Evolutionary conservation across 306 rosid genomes (phyloP).

Genomic region (Rubus parviflorus): DNA sequence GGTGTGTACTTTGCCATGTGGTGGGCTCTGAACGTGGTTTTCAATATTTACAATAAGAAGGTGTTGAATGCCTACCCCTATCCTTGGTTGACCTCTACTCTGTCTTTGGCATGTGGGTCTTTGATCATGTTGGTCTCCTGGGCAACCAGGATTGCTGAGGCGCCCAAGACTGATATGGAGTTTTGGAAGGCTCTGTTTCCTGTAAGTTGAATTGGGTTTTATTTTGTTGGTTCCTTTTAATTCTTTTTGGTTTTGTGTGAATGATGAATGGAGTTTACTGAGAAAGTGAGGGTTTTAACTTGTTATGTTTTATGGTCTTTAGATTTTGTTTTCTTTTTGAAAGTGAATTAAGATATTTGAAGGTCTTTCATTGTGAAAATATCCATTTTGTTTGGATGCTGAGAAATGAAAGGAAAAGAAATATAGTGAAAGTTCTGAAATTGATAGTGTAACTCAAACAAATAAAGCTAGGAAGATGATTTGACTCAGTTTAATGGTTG

Average conservation of each 20-base stretch:
- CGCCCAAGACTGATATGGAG: slow-evolving; percentile 85
- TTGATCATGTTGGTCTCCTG: slow-evolving; percentile 93
- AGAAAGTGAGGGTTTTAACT: slow-evolving; percentile 37
- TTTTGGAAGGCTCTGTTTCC: slow-evolving; percentile 96
- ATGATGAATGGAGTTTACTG: background rate
- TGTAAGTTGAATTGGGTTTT: slow-evolving; percentile 49
- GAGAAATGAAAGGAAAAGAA: slow-evolving; percentile 29
- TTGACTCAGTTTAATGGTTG: background rate
- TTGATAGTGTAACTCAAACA: background rate
- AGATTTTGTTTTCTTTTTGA: background rate
- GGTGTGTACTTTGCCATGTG: slow-evolving; percentile 89
- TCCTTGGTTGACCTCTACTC: slow-evolving; percentile 97
- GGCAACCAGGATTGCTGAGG: slow-evolving; percentile 85
- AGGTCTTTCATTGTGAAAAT: slow-evolving; percentile 1
- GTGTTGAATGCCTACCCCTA: slow-evolving; percentile 93
- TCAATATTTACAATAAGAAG: slow-evolving; percentile 96
- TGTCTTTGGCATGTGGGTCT: slow-evolving; percentile 94
- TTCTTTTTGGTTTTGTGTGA: background rate
- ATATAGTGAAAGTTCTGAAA: slow-evolving; percentile 10
- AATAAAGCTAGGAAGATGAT: background rate
- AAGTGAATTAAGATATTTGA: background rate
- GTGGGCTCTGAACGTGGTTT: slow-evolving; percentile 97
- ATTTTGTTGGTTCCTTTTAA: slow-evolving; percentile 20
- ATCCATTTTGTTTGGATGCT: slow-evolving; percentile 45
- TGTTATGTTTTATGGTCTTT: slow-evolving; percentile 15